These are phyloP conservation scores for Hymenoscyphus fructigenus DNA, from an alignment of 2,329 filamentous ascomycete genomes.

Conservation along the genomic window DNA sequence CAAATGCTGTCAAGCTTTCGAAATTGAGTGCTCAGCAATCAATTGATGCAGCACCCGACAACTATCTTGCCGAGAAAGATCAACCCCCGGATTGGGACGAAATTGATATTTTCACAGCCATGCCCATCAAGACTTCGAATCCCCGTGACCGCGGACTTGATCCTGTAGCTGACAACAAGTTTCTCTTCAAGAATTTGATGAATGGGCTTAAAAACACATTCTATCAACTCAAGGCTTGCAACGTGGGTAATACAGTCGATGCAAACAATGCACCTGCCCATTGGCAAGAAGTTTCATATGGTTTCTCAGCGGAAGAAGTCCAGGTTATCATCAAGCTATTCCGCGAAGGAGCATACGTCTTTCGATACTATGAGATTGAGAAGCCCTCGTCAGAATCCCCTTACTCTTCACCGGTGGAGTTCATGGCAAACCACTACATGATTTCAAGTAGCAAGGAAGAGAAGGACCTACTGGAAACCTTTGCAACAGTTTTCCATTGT, in stretches of 20 bases:
- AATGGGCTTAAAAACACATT: conserved; percentile 96
- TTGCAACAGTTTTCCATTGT: conserved; percentile 97
- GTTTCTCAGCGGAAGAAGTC: conserved; percentile 96
- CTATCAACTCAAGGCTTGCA: conserved; percentile 89
- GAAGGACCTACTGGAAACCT: conserved; percentile 94
- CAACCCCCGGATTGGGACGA: conserved; percentile 92
- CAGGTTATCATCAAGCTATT: conserved; percentile 96
- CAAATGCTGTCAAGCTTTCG: conserved; percentile 91
- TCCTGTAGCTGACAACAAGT: conserved; percentile 95
- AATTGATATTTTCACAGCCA: conserved; percentile 94
- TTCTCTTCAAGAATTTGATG: conserved; percentile 94
- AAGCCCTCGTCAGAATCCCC: conserved; percentile 70
- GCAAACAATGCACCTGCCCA: conserved; percentile 76
- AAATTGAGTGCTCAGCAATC: conserved; percentile 69
- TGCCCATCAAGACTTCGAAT: conserved; percentile 93
- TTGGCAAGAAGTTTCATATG: conserved; percentile 94
- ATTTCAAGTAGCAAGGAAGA: conserved; percentile 92
- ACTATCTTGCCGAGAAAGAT: conserved; percentile 81
- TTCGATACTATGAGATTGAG: conserved; percentile 94
- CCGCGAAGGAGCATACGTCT: conserved; percentile 92
- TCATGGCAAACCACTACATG: conserved; percentile 93
- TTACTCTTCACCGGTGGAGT: conserved; percentile 81
- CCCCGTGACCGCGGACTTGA: conserved; percentile 85
- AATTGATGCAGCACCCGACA: conserved; percentile 65
- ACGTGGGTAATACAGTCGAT: conserved; percentile 72